Percentiles rank a stretch among this genome's conserved stretches.
Conservation (phyloP, 2,329 filamentous ascomycete genomes). For the Fusarium buxicola region DNA sequence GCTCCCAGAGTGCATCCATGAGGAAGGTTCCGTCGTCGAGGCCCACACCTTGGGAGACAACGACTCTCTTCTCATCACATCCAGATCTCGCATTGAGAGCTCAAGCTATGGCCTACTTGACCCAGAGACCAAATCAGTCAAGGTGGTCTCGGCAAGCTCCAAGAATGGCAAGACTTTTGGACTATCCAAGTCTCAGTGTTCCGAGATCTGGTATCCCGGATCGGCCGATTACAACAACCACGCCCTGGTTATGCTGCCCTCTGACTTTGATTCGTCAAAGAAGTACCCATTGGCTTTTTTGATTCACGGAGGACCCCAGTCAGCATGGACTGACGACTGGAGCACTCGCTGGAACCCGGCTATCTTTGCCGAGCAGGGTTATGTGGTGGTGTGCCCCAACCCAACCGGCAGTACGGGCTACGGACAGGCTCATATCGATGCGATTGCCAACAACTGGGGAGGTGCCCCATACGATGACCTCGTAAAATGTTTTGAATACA, state of each 20-base stretch:
- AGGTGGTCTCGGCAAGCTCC: conserved; percentile 71
- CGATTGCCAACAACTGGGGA: conserved; percentile 85
- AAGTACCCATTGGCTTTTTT: conserved; percentile 84
- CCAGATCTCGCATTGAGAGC: conserved; percentile 78
- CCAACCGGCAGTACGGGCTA: conserved; percentile 87
- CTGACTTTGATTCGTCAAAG: conserved; percentile 73
- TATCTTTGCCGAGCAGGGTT: conserved; percentile 88
- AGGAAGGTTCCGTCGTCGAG: conserved; percentile 65
- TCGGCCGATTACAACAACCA: conserved; percentile 74
- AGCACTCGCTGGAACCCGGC: conserved; percentile 88
- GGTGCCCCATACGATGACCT: conserved; percentile 86
- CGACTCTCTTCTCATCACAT: conserved; percentile 69
- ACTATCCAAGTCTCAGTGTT: conserved; percentile 70
- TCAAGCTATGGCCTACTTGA: conserved; percentile 74
- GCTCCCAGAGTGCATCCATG: conserved; percentile 62
- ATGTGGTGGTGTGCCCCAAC: conserved; percentile 84
- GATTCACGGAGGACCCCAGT: conserved; percentile 86
- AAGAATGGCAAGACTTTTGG: conserved; percentile 75
- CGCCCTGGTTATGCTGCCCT: conserved; percentile 74
- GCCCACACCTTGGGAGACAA: conserved; percentile 63
- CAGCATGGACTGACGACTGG: conserved; percentile 81
- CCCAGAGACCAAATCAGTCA: conserved; percentile 51
- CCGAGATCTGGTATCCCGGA: conserved; percentile 77
- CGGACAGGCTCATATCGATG: conserved; percentile 80
- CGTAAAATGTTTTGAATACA: conserved; percentile 80